Base-by-base conservation (phyloP, 768 basidiomycete genomes). In the Tricholoma terreum region DNA sequence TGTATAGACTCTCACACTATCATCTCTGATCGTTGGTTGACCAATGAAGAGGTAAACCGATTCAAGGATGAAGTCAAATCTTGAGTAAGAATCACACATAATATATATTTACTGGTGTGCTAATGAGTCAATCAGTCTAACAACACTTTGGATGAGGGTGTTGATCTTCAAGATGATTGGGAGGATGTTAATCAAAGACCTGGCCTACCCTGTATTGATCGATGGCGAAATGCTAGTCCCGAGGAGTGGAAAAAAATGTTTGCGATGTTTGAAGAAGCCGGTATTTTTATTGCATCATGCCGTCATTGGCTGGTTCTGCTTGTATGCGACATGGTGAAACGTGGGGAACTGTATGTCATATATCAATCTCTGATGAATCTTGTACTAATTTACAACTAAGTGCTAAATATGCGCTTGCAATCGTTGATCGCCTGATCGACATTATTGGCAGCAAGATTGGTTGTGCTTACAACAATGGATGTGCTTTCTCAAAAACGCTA, bases 291-390 rank as follows among this genome's bases (percentile, higher is more conserved):
- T 6, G 34, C 34, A 8, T 35, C 34, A 35, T 35, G 34, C 34
- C 34, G 4, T 35, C 34, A 35, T 35, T 14, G 14, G 34, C 34
- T 35, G 14, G 34, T 35, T 35, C 34, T 35, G 14, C 34, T 35
- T 5, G 4, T 14, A 9, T 35, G 34, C 14, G 15, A 38, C 15
- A 38, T 38, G 36, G 15, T 38, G 12, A 38, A 38, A 15, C 12
- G 36, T 14, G 36, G 36, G 4, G 36, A 38, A 15, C 36, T 38
- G 36, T 38, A 38, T n/a, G 14, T 38, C 36, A n/a, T n/a, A 14
- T 15, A 38, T 38, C 27, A 31, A 19, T 21, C 48, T 56, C 49
- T 21, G 61, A 73, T 33, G 58, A 65, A 3, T 6, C n/a, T 3
- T 9, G 36, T 15, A 5, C 36, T 38, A 5, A 38, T 38, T 38